These are phyloP conservation scores for Pseudonectria foliicola DNA, from an alignment of 2,329 filamentous ascomycete genomes.

Conservation along the genomic window DNA sequence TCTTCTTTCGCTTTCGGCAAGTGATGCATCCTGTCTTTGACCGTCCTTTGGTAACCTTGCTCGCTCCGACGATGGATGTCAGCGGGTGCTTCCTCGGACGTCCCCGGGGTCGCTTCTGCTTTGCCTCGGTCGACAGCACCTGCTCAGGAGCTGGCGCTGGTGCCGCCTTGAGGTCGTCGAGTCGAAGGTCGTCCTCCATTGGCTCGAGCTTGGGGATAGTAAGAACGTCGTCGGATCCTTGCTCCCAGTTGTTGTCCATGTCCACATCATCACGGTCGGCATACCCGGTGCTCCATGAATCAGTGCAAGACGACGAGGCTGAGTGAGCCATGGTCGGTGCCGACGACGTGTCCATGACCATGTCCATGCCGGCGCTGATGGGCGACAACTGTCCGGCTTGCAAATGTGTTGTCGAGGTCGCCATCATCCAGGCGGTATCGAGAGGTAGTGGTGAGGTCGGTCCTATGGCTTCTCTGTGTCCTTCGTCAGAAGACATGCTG, in stretches of 20 bases:
- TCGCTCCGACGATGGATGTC: slow-evolving; percentile 46
- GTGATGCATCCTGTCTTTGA: slow-evolving; percentile 65
- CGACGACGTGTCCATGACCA: slow-evolving; percentile 30
- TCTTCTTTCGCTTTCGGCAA: slow-evolving; percentile 63
- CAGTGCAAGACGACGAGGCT: slow-evolving; percentile 38
- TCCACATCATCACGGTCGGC: slow-evolving; percentile 32
- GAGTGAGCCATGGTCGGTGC: slow-evolving; percentile 38
- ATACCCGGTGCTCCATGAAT: slow-evolving; percentile 38
- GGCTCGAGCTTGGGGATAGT: slow-evolving; percentile 51
- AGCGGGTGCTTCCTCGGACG: slow-evolving; percentile 76
- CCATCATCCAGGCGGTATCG: slow-evolving; percentile 23
- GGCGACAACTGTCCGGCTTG: slow-evolving; percentile 46
- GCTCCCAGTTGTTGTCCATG: slow-evolving; percentile 41
- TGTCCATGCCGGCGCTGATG: slow-evolving; percentile 43
- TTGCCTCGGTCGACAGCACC: slow-evolving; percentile 26
- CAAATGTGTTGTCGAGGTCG: slow-evolving; percentile 21
- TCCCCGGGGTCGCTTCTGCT: slow-evolving; percentile 63
- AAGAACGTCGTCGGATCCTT: slow-evolving; percentile 37
- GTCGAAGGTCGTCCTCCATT: slow-evolving; percentile 46
- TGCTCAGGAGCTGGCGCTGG: slow-evolving; percentile 12
- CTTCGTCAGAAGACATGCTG: slow-evolving; percentile 39
- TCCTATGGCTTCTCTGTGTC: slow-evolving; percentile 18
- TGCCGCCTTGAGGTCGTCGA: slow-evolving; percentile 44
- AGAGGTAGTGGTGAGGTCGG: slow-evolving; percentile 27
- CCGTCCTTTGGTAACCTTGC: slow-evolving; percentile 70